Evolutionary conservation across 257 asterid species (phyloP).

Genomic region (Solanum verrucosum): DNA sequence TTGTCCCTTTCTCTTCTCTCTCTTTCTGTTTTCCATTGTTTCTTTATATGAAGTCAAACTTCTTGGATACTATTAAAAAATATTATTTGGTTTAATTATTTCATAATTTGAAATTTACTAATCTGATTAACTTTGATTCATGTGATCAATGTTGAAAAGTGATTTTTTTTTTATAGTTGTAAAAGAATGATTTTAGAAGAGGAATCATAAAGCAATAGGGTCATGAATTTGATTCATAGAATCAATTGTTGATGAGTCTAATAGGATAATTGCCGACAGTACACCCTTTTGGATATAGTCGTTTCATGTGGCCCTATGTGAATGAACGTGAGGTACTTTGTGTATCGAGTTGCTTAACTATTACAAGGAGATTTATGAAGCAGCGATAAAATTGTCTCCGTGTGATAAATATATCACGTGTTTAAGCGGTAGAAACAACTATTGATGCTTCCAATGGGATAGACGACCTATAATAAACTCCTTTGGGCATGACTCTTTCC

Average conservation of each 20-base stretch:
- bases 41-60: neutral
- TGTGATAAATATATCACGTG: neutral
- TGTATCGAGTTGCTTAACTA: neutral
- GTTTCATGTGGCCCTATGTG: neutral
- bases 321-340: neutral
- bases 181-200: neutral
- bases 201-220: neutral
- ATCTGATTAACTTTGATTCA: neutral
- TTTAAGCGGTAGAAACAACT: no score
- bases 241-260: neutral
- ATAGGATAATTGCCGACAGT: neutral
- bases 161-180: neutral
- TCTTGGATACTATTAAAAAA: neutral
- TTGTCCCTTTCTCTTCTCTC: neutral
- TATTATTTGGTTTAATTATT: neutral
- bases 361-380: neutral
- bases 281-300: neutral
- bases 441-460: no score
- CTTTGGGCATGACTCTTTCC: neutral
- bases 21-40: neutral
- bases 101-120: neutral
- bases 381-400: rapidly evolving
- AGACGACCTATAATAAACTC: neutral
- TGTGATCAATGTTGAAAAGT: no score
- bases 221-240: neutral